Percentiles rank a stretch among this genome's conserved stretches.
These are phyloP conservation scores for Massarina eburnea DNA, from an alignment of 2,329 filamentous ascomycete genomes.

Conservation along the genomic window DNA sequence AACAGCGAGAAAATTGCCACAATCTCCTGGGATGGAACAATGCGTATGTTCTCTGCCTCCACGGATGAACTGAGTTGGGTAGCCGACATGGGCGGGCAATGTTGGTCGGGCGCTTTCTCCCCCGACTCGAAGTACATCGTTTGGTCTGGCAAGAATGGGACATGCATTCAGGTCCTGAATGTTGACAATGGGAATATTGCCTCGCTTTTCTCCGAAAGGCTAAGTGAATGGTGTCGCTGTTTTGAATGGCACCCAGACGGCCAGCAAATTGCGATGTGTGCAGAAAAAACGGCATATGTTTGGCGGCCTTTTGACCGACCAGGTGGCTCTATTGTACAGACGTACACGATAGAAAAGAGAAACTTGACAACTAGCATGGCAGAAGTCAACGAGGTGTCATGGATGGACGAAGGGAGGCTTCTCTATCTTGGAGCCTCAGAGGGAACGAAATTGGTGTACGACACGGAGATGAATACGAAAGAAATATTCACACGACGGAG, in stretches of 20 bases:
- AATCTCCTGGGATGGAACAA: slow-evolving; percentile 30
- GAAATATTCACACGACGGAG: slow-evolving; percentile 24
- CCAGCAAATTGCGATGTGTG: slow-evolving; percentile 23
- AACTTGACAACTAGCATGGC: slow-evolving; percentile 6
- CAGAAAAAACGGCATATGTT: slow-evolving; percentile 19
- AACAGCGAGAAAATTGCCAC: slow-evolving; percentile 23
- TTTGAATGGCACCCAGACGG: slow-evolving; percentile 29
- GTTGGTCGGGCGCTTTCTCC: slow-evolving; percentile 31
- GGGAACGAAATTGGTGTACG: slow-evolving; percentile 25
- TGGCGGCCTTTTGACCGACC: slow-evolving; percentile 25
- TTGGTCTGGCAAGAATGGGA: slow-evolving; percentile 22
- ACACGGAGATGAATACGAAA: slow-evolving; percentile 25
- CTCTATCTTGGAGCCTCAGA: slow-evolving; percentile 20
- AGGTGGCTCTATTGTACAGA: slow-evolving; percentile 19
- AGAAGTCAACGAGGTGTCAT: slow-evolving; percentile 11
- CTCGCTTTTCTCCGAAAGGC: slow-evolving; percentile 13
- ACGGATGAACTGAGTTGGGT: slow-evolving; percentile 24
- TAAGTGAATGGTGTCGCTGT: slow-evolving; percentile 20
- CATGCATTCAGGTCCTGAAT: slow-evolving; percentile 18
- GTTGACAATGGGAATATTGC: slow-evolving; percentile 17
- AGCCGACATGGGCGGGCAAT: slow-evolving; percentile 17
- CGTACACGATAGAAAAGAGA: slow-evolving; percentile 17
- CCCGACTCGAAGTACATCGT: slow-evolving; percentile 25
- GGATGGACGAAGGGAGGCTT: slow-evolving; percentile 21
- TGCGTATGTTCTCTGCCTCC: slow-evolving; percentile 26